phyloP scores from a whole-genome alignment of 768 basidiomycete species.

The Boletus rufocinnamomeus region DNA sequence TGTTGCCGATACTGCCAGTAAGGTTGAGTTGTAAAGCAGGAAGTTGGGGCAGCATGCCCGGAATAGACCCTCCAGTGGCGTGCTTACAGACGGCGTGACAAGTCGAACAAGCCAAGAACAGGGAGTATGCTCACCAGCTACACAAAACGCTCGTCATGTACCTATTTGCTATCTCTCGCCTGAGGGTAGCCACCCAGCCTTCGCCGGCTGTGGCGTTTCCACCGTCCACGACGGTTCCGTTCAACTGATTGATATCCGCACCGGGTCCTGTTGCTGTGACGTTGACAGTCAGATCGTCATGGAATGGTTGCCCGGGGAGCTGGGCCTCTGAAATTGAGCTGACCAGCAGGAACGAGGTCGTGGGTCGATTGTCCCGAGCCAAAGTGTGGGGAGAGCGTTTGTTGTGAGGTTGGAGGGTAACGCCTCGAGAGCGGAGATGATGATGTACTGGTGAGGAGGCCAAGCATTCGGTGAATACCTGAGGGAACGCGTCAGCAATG shows the following conservation, averaged over 20 bases:
- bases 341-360: constrained; percentile 69
- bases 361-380: constrained; percentile 57
- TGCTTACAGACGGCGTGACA: constrained; percentile 47
- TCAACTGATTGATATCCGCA: constrained; percentile 61
- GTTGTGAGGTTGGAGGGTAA: constrained; percentile 75
- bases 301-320: constrained; percentile 68
- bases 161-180: constrained; percentile 78
- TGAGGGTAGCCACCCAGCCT: constrained; percentile 64
- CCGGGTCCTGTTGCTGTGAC: constrained; percentile 52
- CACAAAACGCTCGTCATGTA: constrained; percentile 83
- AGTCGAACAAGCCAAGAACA: not conserved
- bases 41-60: constrained; percentile 65
- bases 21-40: constrained; percentile 70
- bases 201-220: constrained; percentile 61
- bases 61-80: constrained; percentile 85
- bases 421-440: constrained; percentile 74
- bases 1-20: constrained; percentile 57
- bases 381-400: constrained; percentile 52
- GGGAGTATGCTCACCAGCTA: constrained; percentile 63
- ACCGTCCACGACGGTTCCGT: constrained; percentile 63
- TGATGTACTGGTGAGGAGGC: constrained; percentile 80
- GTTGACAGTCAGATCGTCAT: constrained; percentile 38
- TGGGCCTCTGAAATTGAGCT: constrained; percentile 73
- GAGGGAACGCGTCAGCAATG: not conserved
- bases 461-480: constrained; percentile 90